A percentile compares a stretch with the other conserved stretches of the same genome.
These are phyloP conservation scores for Citrus cavaleriei DNA, from an alignment of 345 rosid species.

Conservation along the genomic window DNA sequence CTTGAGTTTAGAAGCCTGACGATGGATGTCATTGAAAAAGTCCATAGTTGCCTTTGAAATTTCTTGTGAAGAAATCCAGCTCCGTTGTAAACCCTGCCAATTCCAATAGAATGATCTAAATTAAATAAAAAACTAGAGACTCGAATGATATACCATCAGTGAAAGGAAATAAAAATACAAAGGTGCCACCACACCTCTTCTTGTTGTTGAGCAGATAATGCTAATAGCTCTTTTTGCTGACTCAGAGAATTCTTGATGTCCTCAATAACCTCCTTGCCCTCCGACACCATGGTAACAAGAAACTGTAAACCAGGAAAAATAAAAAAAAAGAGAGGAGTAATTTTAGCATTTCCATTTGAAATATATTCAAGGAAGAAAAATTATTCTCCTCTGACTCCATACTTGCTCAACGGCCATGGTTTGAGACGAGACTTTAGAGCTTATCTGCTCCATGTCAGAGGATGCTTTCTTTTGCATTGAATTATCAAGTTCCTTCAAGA, in stretches of 20 bases:
- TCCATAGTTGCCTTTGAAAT: conserved; percentile 56
- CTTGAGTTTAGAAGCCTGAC: conserved; percentile 51
- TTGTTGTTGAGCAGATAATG: conserved; percentile 55
- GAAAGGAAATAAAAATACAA: neutral
- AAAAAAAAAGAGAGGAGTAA: neutral
- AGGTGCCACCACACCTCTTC: conserved; percentile 45
- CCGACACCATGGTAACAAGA: conserved; percentile 42
- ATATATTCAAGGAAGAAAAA: neutral
- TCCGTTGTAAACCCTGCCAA: conserved; percentile 51
- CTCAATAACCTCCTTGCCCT: conserved; percentile 50
- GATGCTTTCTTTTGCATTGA: conserved; percentile 45
- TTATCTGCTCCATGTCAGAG: conserved; percentile 51
- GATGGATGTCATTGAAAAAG: conserved; percentile 51
- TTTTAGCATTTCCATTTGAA: neutral
- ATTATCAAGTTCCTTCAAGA: conserved; percentile 54
- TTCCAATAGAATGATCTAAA: neutral
- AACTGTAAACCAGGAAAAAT: conserved; percentile 31
- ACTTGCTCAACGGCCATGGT: conserved; percentile 53
- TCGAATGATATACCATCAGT: conserved; percentile 5
- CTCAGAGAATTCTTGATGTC: conserved; percentile 52
- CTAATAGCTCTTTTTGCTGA: conserved; percentile 60
- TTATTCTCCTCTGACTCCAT: conserved; percentile 15
- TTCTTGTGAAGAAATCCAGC: conserved; percentile 54
- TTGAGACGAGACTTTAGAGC: conserved; percentile 42
- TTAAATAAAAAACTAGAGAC: neutral